Evolutionary conservation across 202 grass and related monocot species (phyloP).

Genomic region (Hordeum pubiflorum): DNA sequence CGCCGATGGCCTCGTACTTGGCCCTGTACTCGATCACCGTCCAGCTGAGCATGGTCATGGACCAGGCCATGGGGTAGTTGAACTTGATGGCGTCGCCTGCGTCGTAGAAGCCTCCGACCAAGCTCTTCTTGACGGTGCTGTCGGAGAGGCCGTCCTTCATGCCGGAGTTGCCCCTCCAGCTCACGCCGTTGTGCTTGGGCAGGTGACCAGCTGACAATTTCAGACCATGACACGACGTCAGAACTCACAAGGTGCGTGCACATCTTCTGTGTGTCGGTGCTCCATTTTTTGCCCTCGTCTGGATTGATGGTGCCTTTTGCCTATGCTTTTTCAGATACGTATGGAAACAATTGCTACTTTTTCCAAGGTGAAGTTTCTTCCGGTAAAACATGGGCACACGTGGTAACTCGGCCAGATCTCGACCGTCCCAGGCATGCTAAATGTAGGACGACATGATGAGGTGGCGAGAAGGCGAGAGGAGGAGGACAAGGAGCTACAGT

Average conservation of each 20-base stretch:
- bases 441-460: conserved; percentile 25
- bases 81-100: conserved; percentile 98
- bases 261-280: conserved; percentile 15
- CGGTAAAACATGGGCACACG: background rate
- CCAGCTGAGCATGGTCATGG: conserved; percentile 99
- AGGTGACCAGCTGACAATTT: conserved; percentile 61
- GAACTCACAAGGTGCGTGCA: conserved; percentile 21
- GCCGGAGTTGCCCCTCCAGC: conserved; percentile 87
- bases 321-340: conserved; percentile 1
- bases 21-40: conserved; percentile 92
- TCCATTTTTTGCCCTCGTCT: background rate
- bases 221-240: conserved; percentile 16
- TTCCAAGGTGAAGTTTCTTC: background rate
- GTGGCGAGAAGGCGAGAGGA: background rate
- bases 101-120: conserved; percentile 92
- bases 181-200: conserved; percentile 88
- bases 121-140: conserved; percentile 43
- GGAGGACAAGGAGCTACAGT: background rate
- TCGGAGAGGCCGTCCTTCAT: conserved; percentile 91
- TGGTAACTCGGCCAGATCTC: conserved; percentile 26
- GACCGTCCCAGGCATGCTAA: conserved; percentile 7
- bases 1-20: conserved; percentile 78
- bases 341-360: background rate
- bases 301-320: background rate
- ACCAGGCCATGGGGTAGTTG: conserved; percentile 95